These are phyloP conservation scores for Petrea volubilis DNA, from an alignment of 257 asterid genomes.

Conservation along the genomic window DNA sequence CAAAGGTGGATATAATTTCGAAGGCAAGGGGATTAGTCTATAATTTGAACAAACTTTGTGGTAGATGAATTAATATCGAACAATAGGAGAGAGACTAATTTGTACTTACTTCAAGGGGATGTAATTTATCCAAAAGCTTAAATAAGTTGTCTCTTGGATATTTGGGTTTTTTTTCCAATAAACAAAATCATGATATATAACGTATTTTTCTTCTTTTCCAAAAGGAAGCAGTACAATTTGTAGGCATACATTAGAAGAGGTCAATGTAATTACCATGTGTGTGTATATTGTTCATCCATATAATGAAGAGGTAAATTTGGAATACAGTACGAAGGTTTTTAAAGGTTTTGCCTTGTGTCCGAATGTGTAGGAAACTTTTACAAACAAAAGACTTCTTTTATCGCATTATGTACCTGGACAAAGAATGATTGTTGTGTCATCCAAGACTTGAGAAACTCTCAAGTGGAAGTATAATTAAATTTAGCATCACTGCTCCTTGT, in stretches of 20 bases:
- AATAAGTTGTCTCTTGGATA: neutral
- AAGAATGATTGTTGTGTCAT: neutral
- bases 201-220: neutral
- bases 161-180: neutral
- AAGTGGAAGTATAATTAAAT: neutral
- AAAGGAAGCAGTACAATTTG: neutral
- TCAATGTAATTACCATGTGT: neutral
- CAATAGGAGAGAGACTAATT: neutral
- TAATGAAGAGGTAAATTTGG: neutral
- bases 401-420: slow-evolving; percentile 3
- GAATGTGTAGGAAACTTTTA: neutral
- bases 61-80: neutral
- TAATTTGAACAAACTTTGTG: neutral
- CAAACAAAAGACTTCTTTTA: neutral
- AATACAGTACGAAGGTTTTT: no score
- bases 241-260: neutral
- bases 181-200: neutral
- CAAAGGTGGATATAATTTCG: no score
- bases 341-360: neutral
- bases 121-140: neutral
- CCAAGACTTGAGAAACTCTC: neutral
- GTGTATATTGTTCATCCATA: neutral
- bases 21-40: neutral
- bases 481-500: neutral
- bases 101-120: neutral